Percentiles rank a stretch among this genome's conserved stretches.
Evolutionary conservation across 2,329 filamentous ascomycete genomes (phyloP).

Genomic region (Seiridium cupressi): DNA sequence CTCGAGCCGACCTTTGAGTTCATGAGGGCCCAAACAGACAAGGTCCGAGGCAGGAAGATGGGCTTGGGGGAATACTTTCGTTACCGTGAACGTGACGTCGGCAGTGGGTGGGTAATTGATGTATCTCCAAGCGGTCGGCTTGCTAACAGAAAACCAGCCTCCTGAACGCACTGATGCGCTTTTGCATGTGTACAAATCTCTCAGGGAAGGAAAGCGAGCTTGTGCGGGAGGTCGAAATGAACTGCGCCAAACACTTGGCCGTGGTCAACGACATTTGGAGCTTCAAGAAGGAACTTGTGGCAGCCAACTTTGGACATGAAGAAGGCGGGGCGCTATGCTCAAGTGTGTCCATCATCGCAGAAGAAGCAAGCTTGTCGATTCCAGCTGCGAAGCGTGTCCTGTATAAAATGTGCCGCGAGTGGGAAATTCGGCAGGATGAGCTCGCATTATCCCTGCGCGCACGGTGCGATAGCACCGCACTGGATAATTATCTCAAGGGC

Average conservation of each 20-base stretch:
- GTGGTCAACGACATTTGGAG: slow-evolving; percentile 37
- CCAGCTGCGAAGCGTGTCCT: slow-evolving; percentile 15
- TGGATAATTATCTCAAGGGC: slow-evolving; percentile 27
- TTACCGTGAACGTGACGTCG: slow-evolving; percentile 34
- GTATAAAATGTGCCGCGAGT: slow-evolving; percentile 14
- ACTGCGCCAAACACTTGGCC: slow-evolving; percentile 31
- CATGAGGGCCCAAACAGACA: slow-evolving; percentile 36
- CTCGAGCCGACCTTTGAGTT: slow-evolving; percentile 33
- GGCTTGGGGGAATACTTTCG: slow-evolving; percentile 28
- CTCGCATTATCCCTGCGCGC: slow-evolving; percentile 9
- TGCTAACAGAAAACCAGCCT: slow-evolving; percentile 15
- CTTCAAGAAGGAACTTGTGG: slow-evolving; percentile 33
- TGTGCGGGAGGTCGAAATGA: slow-evolving; percentile 24
- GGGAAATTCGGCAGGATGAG: slow-evolving; percentile 11
- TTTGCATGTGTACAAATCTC: slow-evolving; percentile 26
- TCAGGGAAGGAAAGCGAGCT: slow-evolving; percentile 19
- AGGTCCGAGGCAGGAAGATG: slow-evolving; percentile 14
- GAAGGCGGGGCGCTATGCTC: slow-evolving; percentile 30
- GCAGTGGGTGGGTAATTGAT: slow-evolving; percentile 27
- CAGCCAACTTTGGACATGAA: slow-evolving; percentile 11
- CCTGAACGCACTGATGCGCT: slow-evolving; percentile 31
- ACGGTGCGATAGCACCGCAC: neutral
- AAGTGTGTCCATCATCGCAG: slow-evolving; percentile 25
- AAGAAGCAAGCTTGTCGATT: slow-evolving; percentile 19
- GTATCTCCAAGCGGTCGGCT: neutral